Conservation (phyloP, 83 land plant genomes). For the Picea engelmannii region DNA sequence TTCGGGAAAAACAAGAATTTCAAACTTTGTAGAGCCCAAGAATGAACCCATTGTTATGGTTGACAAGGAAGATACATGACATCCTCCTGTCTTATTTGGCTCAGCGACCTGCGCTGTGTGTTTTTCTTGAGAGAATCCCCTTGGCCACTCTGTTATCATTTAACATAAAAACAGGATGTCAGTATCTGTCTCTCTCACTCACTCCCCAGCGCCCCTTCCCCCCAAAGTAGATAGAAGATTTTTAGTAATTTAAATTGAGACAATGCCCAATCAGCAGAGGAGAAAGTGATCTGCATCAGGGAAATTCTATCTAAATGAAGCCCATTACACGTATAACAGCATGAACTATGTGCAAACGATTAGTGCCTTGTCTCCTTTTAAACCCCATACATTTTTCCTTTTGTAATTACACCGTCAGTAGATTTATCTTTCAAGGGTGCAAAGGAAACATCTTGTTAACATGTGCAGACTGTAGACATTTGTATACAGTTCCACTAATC, state of each 20-base stretch:
- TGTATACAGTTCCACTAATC: not conserved
- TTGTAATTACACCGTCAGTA: too few relatives aligned
- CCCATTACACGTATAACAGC: not conserved
- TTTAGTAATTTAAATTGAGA: not conserved
- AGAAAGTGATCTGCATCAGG: not conserved
- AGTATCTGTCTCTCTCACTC: too few relatives aligned
- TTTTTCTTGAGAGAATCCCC: conserved; percentile 1
- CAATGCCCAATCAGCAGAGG: too few relatives aligned
- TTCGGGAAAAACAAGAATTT: not conserved
- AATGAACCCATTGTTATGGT: not conserved
- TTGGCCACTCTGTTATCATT: conserved; percentile 5
- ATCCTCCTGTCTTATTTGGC: conserved; percentile 5
- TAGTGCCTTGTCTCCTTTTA: too few relatives aligned
- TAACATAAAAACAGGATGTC: not conserved
- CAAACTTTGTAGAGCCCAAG: not conserved
- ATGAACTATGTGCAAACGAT: not conserved
- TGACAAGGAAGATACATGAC: not conserved
- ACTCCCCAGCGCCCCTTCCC: not conserved
- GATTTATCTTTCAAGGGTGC: too few relatives aligned
- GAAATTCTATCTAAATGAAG: not conserved
- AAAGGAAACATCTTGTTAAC: too few relatives aligned
- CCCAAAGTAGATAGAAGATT: not conserved
- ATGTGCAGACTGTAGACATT: too few relatives aligned
- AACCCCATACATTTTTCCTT: too few relatives aligned
- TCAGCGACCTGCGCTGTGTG: not conserved